These are phyloP conservation scores for Pythium monospermum DNA, from an alignment of 352 stramenopile species.

Conservation along the genomic window DNA sequence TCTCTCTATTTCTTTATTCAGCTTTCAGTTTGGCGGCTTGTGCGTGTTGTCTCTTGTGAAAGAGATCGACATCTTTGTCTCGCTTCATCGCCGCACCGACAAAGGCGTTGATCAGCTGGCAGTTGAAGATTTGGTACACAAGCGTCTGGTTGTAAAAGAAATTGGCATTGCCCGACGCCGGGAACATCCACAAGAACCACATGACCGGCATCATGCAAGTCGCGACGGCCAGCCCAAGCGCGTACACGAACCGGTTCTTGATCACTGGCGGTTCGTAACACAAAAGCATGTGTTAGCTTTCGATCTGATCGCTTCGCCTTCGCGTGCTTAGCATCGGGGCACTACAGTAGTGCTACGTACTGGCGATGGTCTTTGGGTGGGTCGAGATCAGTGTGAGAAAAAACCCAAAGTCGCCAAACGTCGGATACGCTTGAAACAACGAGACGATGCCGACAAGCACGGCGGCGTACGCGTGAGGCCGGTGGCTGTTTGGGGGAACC, in stretches of 20 bases:
- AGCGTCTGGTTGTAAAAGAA: constrained; percentile 89
- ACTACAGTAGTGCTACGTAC: constrained; percentile 33
- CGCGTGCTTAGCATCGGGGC: too few relatives aligned
- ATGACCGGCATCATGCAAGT: constrained; percentile 80
- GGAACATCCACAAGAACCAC: constrained; percentile 86
- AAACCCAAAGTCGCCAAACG: constrained; percentile 77
- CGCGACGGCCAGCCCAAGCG: constrained; percentile 55
- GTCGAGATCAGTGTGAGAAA: constrained; percentile 60
- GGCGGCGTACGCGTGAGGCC: constrained; percentile 64
- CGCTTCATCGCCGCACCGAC: constrained; percentile 76
- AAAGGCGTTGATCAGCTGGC: constrained; percentile 71
- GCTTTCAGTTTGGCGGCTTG: constrained; percentile 3
- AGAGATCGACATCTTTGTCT: constrained; percentile 75
- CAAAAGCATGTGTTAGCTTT: not conserved
- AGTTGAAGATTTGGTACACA: constrained; percentile 83
- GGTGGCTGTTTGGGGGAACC: too few relatives aligned
- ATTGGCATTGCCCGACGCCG: constrained; percentile 82
- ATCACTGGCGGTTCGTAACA: constrained; percentile 46
- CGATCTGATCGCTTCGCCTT: not conserved
- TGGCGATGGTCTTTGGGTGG: constrained; percentile 76
- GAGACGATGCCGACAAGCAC: constrained; percentile 67
- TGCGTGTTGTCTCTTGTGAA: constrained; percentile 19
- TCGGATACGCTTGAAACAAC: constrained; percentile 77
- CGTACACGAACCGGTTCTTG: constrained; percentile 71
- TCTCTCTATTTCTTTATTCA: constrained; percentile 15